Evolutionary conservation across 2,329 filamentous ascomycete species (phyloP).

Genomic region (Phaeosphaeria sp.): DNA sequence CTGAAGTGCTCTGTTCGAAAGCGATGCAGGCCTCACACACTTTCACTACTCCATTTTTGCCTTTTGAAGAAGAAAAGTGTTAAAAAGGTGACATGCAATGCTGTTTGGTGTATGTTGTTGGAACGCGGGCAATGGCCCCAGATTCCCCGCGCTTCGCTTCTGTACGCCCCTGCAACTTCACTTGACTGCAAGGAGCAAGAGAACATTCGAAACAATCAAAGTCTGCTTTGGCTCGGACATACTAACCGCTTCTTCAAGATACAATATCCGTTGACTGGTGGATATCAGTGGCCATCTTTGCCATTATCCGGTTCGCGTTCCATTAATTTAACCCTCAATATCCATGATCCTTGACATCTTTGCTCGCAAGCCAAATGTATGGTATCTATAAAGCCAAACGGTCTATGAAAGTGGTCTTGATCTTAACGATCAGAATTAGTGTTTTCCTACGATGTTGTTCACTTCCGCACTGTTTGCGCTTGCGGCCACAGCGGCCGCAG

Average conservation of each 20-base stretch:
- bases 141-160: not conserved
- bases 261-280: not conserved
- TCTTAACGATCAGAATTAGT: too few relatives aligned
- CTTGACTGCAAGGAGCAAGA: not conserved
- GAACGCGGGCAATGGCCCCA: not conserved
- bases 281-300: not conserved
- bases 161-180: not conserved
- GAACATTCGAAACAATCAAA: not conserved
- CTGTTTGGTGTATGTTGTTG: not conserved
- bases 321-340: not conserved
- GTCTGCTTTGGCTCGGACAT: not conserved
- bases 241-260: not conserved
- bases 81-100: not conserved
- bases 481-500: conserved; percentile 16
- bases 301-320: not conserved
- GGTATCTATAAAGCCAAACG: not conserved
- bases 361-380: not conserved
- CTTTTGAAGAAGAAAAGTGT: not conserved
- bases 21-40: not conserved
- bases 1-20: not conserved
- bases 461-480: conserved; percentile 12
- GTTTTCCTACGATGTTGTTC: conserved; percentile 7
- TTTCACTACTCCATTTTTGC: not conserved
- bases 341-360: not conserved
- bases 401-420: not conserved